Base-by-base conservation (phyloP, 192 early-diverging fungal species). In the Entomortierella chlamydospora region DNA sequence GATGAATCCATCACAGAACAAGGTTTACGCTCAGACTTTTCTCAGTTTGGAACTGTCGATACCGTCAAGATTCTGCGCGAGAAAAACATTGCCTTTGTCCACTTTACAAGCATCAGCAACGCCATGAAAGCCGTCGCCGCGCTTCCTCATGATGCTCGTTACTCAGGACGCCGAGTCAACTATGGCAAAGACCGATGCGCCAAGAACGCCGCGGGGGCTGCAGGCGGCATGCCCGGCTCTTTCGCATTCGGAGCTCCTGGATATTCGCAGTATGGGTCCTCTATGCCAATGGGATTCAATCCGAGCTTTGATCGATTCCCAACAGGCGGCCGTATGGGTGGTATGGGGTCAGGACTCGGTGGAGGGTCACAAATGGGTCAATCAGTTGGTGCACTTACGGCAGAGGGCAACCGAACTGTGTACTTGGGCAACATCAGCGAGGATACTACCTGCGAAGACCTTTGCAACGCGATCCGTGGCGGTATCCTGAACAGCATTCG, bases 141-240 rank as follows among this genome's bases (percentile, higher is more conserved):
- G 2, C 63, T 97, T 54, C 87, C 91, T 13, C 82, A 72, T 11
- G 90, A 92, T 31, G 51, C 86, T 0, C 73, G 82, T 28, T 96
- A 92, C 87, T 43, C 74, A n/a, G 83, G 83, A 53, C 85, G 89
- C 37, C 83, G 93, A 33, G 73, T 97, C 43, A 88, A 91, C 67
- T 97, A 92, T 83, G 95, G 95, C 51, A 94, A 93, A 79, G 95
- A 97, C 84, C 83, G 94, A 41, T 97, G 94, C 68, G 88, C 90
- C 13, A 83, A 84, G 20, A 74, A 64, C 30, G 7, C 72, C 9
- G 13, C 49, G 9, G 57, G 52, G 28, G 18, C 59, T 2, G 4
- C 30, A 13, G 55, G 55, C 17, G 17, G 6, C 9, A 33, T 33
- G 9, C 20, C 81, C 39, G 72, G 73, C 37, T 65, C 81, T 11